These are phyloP conservation scores for Sporisorium iseilematis-ciliati DNA, from an alignment of 1,284 basidiomycete genomes.

Conservation along the genomic window DNA sequence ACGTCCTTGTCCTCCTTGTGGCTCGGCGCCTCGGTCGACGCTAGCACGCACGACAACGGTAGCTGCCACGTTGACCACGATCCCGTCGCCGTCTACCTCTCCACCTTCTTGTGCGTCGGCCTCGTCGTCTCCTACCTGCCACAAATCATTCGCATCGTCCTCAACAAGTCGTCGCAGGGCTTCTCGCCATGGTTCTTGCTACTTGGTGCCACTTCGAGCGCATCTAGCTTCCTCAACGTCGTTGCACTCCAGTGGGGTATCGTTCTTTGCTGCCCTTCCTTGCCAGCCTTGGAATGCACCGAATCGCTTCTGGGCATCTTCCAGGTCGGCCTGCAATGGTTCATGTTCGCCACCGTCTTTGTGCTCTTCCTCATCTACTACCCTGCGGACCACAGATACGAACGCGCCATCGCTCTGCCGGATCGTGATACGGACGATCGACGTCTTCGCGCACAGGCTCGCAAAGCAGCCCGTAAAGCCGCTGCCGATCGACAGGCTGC, in stretches of 20 bases:
- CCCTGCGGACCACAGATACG: constrained; percentile 83
- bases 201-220: constrained; percentile 80
- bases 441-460: constrained; percentile 31
- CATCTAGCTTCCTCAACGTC: constrained; percentile 70
- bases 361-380: constrained; percentile 93
- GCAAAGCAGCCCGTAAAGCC: constrained; percentile 33
- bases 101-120: constrained; percentile 81
- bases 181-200: constrained; percentile 94
- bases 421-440: constrained; percentile 24
- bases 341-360: constrained; percentile 84
- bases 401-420: constrained; percentile 54
- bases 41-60: constrained; percentile 26
- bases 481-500: constrained; percentile 23
- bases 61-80: constrained; percentile 74
- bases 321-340: constrained; percentile 87
- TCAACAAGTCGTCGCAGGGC: constrained; percentile 82
- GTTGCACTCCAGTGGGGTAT: constrained; percentile 89
- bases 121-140: constrained; percentile 88
- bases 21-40: constrained; percentile 28
- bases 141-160: constrained; percentile 77
- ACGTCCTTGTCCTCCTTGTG: constrained; percentile 38
- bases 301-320: constrained; percentile 86
- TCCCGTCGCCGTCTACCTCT: constrained; percentile 80
- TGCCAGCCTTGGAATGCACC: constrained; percentile 74
- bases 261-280: constrained; percentile 80